Evolutionary conservation across 148 eudicot genomes (phyloP).

Genomic region (Chenopodium suecicum): DNA sequence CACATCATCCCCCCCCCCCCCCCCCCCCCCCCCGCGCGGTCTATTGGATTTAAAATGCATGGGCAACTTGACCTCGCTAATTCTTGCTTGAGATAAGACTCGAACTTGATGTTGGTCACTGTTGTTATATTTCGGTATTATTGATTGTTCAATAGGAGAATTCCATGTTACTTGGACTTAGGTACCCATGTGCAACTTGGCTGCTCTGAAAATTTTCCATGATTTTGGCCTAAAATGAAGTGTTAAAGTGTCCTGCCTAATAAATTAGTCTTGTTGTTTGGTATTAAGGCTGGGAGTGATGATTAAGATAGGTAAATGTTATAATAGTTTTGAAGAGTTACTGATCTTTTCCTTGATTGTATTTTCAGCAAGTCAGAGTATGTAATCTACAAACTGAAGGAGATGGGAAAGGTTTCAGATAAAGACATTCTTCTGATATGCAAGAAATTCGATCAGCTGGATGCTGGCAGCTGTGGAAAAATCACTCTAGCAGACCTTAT

Average conservation of each 20-base stretch:
- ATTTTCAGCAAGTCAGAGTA: conserved; percentile 84
- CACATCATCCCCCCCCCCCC: not conserved
- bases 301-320: not conserved
- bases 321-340: not conserved
- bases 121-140: not conserved
- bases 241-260: no score
- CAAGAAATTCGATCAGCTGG: conserved; percentile 75
- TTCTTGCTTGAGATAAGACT: not conserved
- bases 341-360: not conserved
- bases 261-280: not conserved
- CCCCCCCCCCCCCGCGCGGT: no score
- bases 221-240: no score
- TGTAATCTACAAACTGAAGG: conserved; percentile 98
- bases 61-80: not conserved
- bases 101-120: not conserved
- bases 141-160: not conserved
- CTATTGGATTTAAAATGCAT: not conserved
- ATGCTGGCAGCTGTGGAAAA: conserved; percentile 78
- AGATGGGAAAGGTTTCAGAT: conserved; percentile 84
- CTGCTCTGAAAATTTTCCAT: no score
- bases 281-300: not conserved
- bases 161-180: no score
- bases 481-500: conserved; percentile 83
- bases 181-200: no score
- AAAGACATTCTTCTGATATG: conserved; percentile 76